Evolutionary conservation across 139 green algal genomes (phyloP), one percentile per base, ranked within the genome.

Genomic region (Volvox reticuliferus): DNA sequence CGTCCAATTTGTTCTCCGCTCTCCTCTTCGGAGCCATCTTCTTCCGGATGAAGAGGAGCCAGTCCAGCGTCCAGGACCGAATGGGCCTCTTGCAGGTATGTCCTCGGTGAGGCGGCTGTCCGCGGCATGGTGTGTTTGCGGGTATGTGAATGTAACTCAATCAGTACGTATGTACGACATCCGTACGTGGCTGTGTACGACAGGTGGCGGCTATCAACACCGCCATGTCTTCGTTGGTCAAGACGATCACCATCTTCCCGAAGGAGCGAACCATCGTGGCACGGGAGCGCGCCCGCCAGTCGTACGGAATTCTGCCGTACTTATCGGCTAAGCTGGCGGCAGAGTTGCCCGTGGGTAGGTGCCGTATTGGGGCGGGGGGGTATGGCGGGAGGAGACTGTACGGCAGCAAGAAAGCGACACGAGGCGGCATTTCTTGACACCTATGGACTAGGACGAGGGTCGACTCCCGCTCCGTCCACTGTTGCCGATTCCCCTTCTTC

Each of bases 11-110:
- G 18, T 96, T 89, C 35, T 98, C 95, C 28, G 98, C 98, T 0
- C 26, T 98, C 35, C 96, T 99, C 50, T 99, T 99, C 93, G 98
- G 97, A 28, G 88, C 91, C 91, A 99, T 99, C 93, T 99, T 97
- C 94, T 98, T 94, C 86, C 92, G 96, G 73, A 96, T 99, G 94
- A 93, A 93, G 30, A 82, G 93, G 28, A 93, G 85, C 13, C 97
- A 98, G 89, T 91, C 91, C 30, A 88, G 90, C 87, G 97, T 99
- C 37, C 97, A 99, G 92, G 96, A 99, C 94, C 90, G 98, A 36
- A 93, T 99, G 93, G 98, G 98, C 19, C 96, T 99, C 77, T 86
- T 96, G 88, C 94, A 96, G 94, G 94, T 79, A 94, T 96, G 63
- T 93, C n/a, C n/a, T n/a, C n/a, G n/a, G n/a, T n/a, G n/a, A n/a